Conservation (phyloP, 2,329 filamentous ascomycete genomes). For the Pseudocercospora vitis region DNA sequence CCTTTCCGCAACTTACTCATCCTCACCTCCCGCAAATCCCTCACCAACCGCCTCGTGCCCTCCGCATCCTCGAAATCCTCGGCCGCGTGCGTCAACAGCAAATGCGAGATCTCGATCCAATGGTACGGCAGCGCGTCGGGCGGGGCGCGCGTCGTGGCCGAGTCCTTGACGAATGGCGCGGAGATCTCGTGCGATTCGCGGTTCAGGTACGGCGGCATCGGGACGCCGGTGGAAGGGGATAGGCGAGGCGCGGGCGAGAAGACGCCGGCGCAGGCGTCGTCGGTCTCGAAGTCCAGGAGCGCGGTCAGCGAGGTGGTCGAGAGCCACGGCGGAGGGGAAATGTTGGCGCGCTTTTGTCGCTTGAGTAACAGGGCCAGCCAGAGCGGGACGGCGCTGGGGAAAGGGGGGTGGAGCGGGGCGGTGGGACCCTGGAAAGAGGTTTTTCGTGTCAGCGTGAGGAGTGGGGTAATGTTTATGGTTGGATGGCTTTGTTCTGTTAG, state of each 20-base stretch:
- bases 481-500: no score
- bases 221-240: slow-evolving; percentile 49
- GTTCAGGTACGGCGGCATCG: slow-evolving; percentile 30
- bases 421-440: slow-evolving; percentile 75
- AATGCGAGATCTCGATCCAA: slow-evolving; percentile 88
- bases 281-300: slow-evolving; percentile 79
- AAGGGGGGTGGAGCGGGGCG: slow-evolving; percentile 73
- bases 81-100: slow-evolving; percentile 78
- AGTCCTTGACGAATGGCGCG: slow-evolving; percentile 72
- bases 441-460: background rate
- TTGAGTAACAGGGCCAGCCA: slow-evolving; percentile 96
- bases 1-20: slow-evolving; percentile 84
- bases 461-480: background rate
- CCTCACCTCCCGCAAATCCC: slow-evolving; percentile 82
- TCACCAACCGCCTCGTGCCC: slow-evolving; percentile 69
- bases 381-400: slow-evolving; percentile 75
- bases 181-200: slow-evolving; percentile 34
- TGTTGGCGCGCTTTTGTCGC: slow-evolving; percentile 89
- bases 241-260: slow-evolving; percentile 78
- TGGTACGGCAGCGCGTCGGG: slow-evolving; percentile 81
- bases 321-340: slow-evolving; percentile 87
- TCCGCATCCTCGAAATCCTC: slow-evolving; percentile 78
- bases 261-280: slow-evolving; percentile 60
- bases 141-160: slow-evolving; percentile 68
- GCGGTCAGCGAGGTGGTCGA: slow-evolving; percentile 70